Conservation (phyloP, 2,329 filamentous ascomycete genomes). For the Hymenoscyphus fructigenus region DNA sequence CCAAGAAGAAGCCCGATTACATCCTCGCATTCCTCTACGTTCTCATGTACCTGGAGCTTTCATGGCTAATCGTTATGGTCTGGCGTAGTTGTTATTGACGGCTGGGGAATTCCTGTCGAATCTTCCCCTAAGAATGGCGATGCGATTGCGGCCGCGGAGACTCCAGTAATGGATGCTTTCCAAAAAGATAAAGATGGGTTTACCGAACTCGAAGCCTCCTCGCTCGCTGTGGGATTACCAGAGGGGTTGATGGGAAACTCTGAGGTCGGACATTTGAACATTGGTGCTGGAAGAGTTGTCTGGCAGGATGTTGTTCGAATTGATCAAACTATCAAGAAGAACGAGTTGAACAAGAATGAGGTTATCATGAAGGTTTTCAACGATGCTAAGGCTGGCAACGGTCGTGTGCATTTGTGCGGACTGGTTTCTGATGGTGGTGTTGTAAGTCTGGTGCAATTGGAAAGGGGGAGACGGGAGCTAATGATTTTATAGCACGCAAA, state of each 20-base stretch:
- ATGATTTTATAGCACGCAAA: slow-evolving; percentile 69
- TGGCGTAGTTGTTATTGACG: slow-evolving; percentile 90
- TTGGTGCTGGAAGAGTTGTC: slow-evolving; percentile 93
- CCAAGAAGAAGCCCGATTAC: slow-evolving; percentile 32
- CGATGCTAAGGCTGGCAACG: slow-evolving; percentile 81
- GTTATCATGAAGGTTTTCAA: slow-evolving; percentile 61
- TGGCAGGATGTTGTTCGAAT: slow-evolving; percentile 99
- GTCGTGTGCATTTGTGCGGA: slow-evolving; percentile 87
- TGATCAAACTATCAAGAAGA: slow-evolving; percentile 75
- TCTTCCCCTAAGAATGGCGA: slow-evolving; percentile 85
- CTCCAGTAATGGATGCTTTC: slow-evolving; percentile 92
- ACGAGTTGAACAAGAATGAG: slow-evolving; percentile 38
- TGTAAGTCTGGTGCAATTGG: slow-evolving; percentile 44
- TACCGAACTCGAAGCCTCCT: slow-evolving; percentile 92
- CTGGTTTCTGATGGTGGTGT: slow-evolving; percentile 95
- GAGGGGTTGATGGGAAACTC: slow-evolving; percentile 99
- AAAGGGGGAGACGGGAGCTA: slow-evolving; percentile 14
- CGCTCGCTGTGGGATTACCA: slow-evolving; percentile 89
- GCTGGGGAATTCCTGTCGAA: slow-evolving; percentile 87
- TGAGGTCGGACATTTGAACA: slow-evolving; percentile 98
- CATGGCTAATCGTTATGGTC: slow-evolving; percentile 59
- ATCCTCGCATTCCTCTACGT: slow-evolving; percentile 51
- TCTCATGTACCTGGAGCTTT: slow-evolving; percentile 56
- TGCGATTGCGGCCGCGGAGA: slow-evolving; percentile 90
- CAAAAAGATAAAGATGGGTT: slow-evolving; percentile 80